A percentile compares a stretch with the other conserved stretches of the same genome.
These are phyloP conservation scores for Podospora anserina DNA, from an alignment of 495 filamentous ascomycete species.

Conservation along the genomic window DNA sequence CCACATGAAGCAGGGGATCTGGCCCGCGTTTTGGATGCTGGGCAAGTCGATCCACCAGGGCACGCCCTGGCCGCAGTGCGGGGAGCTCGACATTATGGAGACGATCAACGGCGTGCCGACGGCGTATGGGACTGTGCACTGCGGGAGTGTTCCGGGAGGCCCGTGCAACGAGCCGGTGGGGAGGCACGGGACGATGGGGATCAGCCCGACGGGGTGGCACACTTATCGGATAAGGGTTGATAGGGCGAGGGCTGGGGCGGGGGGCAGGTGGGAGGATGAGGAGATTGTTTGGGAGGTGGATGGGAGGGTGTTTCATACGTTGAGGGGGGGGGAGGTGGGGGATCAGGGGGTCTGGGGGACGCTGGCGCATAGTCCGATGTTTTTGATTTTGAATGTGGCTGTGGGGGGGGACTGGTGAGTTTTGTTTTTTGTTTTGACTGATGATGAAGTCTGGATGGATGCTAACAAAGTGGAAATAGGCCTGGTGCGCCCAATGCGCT, in stretches of 20 bases:
- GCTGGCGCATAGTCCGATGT: constrained; percentile 47
- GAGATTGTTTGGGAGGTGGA: constrained; percentile 47
- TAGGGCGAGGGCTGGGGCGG: constrained; percentile 25
- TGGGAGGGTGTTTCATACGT: constrained; percentile 37
- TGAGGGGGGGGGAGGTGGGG: constrained; percentile 41
- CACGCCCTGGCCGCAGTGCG: constrained; percentile 48
- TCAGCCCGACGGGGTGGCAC: constrained; percentile 44
- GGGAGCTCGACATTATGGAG: constrained; percentile 55
- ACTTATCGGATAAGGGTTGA: constrained; percentile 48
- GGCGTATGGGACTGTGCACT: constrained; percentile 50
- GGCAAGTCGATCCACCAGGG: constrained; percentile 49
- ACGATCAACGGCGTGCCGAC: constrained; percentile 46
- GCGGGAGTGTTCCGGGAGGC: constrained; percentile 39
- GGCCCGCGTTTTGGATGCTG: constrained; percentile 55
- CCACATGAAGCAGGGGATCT: constrained; percentile 45
- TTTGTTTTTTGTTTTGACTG: neutral
- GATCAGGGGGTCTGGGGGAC: constrained; percentile 45
- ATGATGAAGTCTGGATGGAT: neutral
- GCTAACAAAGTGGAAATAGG: constrained; percentile 17
- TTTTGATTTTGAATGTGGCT: constrained; percentile 49
- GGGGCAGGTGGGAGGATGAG: constrained; percentile 41
- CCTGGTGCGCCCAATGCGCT: constrained; percentile 31
- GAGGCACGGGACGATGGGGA: constrained; percentile 23
- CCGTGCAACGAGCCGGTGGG: constrained; percentile 49
- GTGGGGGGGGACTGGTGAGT: constrained; percentile 50